Base-by-base conservation (phyloP, 108 stramenopile genomes). In the Pseudonitzschia pungens region DNA sequence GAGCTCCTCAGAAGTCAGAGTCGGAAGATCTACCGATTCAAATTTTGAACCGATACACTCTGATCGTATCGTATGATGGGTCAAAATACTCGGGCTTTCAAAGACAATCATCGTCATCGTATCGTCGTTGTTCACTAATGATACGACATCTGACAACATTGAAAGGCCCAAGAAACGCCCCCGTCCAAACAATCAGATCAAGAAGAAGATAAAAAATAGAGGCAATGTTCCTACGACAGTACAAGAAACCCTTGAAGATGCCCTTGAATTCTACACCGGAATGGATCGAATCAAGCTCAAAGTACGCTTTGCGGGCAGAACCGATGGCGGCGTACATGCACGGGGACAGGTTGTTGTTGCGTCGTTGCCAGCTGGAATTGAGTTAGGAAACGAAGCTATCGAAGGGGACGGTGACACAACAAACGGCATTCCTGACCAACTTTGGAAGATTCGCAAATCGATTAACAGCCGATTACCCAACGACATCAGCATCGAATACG, bases 261-360 rank as follows among this genome's bases (percentile, higher is more conserved):
- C 89, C 42, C 48, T 93, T 70, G 70, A 74, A 56, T 75, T 72
- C 48, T 79, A 68, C 50, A 66, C 55, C 14, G 56, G 59, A 31
- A 29, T 73, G 10, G 58, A 64, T 33, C 50, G 79, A 41, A 7
- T 26, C 4, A 60, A 73, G 14, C 76, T 89, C n/a, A 74, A 85
- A 54, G 63, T 91, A 10, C 79, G 84, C 2, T 87, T 84, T 70
- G 88, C 89, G 0, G 88, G 92, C 14, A 77, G 92, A 36, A 93
- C 92, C 2, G 92, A 93, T 68, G 84, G 84, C 57, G 92, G 92
- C 0, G 92, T 93, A 0, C 92, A 93, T 75, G 92, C 92, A 16
- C 63, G 84, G 10, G 87, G 88, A 20, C 92, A 93, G 81, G 89
- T 93, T 14, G 82, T 93, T 24, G 88, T 81, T 12, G 78, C 89